Evolutionary conservation across 257 asterid species (phyloP).

Genomic region (Salvia splendens): DNA sequence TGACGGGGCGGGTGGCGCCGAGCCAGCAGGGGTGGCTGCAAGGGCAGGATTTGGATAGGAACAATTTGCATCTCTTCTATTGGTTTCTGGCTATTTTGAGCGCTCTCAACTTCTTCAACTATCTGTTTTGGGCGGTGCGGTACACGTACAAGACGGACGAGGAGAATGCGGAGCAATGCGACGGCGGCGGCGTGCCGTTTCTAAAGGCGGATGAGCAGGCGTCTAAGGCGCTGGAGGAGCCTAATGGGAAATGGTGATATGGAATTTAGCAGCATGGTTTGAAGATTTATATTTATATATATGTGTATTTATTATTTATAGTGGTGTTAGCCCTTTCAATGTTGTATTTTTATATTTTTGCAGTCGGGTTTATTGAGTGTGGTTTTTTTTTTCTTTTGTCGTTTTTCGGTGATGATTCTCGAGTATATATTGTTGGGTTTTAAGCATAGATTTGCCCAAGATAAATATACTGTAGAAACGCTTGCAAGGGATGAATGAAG

Average conservation of each 20-base stretch:
- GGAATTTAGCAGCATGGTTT: not conserved
- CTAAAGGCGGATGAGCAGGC: slow-evolving; percentile 34
- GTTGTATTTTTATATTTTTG: not conserved
- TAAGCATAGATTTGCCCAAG: not conserved
- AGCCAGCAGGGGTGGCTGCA: slow-evolving; percentile 67
- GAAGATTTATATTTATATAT: slow-evolving; percentile 17
- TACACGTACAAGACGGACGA: slow-evolving; percentile 59
- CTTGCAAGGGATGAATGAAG: not conserved
- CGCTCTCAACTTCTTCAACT: slow-evolving; percentile 60
- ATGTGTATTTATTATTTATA: not conserved
- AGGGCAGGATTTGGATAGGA: slow-evolving; percentile 57
- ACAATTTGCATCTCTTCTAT: slow-evolving; percentile 56
- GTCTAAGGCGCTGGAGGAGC: slow-evolving; percentile 32
- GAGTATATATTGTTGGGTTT: not conserved
- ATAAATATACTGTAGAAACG: slow-evolving; percentile 1
- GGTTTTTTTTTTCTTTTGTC: not conserved
- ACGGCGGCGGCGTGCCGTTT: slow-evolving; percentile 29
- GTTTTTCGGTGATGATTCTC: not conserved
- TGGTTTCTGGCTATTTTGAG: slow-evolving; percentile 87
- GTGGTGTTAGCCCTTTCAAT: slow-evolving; percentile 21
- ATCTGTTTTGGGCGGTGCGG: slow-evolving; percentile 68
- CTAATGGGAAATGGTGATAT: slow-evolving; percentile 34
- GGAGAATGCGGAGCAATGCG: slow-evolving; percentile 24
- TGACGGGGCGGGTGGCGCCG: slow-evolving; percentile 43
- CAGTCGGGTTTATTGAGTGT: not conserved